Percentiles rank a stretch among this genome's conserved stretches.
phyloP scores from a whole-genome alignment of 2,329 filamentous ascomycete species.

The Clonostachys chloroleuca region DNA sequence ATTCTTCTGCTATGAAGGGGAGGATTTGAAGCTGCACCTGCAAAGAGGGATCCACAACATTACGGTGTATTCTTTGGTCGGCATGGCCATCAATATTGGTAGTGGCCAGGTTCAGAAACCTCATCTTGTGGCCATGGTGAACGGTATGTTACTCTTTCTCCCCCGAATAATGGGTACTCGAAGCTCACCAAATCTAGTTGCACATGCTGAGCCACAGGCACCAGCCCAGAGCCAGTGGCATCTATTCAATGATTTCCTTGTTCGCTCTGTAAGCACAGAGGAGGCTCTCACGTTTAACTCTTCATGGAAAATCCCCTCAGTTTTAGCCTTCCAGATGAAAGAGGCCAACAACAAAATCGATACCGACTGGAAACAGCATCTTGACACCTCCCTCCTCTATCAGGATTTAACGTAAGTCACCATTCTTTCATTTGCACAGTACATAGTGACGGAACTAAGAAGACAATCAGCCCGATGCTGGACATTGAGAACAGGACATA shows the following conservation, averaged over 20 bases:
- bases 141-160: conserved; percentile 48
- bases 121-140: conserved; percentile 87
- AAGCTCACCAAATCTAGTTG: conserved; percentile 41
- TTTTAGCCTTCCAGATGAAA: conserved; percentile 83
- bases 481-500: conserved; percentile 45
- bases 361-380: conserved; percentile 75
- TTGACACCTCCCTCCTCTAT: conserved; percentile 84
- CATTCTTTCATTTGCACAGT: not conserved
- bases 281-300: conserved; percentile 89
- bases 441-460: conserved; percentile 23
- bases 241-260: conserved; percentile 95
- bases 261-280: conserved; percentile 71
- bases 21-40: conserved; percentile 77
- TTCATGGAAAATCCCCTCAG: conserved; percentile 87
- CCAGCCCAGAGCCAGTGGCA: conserved; percentile 76
- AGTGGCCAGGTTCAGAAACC: conserved; percentile 80
- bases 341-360: conserved; percentile 78
- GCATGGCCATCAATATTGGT: conserved; percentile 86
- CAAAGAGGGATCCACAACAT: conserved; percentile 78
- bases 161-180: conserved; percentile 1
- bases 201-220: conserved; percentile 57
- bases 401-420: conserved; percentile 53
- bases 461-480: conserved; percentile 25
- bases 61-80: conserved; percentile 85
- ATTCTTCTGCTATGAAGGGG: conserved; percentile 91